Evolutionary conservation across 192 early-diverging fungal genomes (phyloP).

Genomic region (Backusella parvicylindrica): DNA sequence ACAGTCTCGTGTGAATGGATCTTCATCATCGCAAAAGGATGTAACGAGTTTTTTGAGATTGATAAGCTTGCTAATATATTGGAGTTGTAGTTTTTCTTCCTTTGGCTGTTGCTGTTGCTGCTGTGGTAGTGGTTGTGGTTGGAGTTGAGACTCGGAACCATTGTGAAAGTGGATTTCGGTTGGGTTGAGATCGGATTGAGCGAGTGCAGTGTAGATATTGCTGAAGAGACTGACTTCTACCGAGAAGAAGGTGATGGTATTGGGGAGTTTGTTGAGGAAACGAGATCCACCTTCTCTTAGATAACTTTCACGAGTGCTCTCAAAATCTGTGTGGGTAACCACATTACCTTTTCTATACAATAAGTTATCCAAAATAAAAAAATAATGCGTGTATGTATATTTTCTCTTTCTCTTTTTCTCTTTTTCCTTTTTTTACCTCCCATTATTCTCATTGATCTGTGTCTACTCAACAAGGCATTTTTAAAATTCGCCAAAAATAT

Average conservation of each 20-base stretch:
- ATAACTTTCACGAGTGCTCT: background rate
- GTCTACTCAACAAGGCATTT: background rate
- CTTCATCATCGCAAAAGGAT: background rate
- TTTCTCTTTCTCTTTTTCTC: background rate
- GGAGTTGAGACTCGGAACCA: background rate
- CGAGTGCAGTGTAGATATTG: background rate
- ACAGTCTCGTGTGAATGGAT: background rate
- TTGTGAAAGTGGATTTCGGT: background rate
- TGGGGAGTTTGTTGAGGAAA: background rate
- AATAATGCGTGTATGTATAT: too few species aligned
- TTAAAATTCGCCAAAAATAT: background rate
- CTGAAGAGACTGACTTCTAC: background rate
- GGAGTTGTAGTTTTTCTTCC: background rate
- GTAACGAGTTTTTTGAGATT: background rate
- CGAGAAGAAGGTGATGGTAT: background rate
- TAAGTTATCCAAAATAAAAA: too few species aligned
- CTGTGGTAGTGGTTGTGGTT: too few species aligned
- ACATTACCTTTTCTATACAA: too few species aligned
- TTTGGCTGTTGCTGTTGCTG: too few species aligned
- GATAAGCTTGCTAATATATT: background rate
- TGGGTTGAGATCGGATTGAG: background rate
- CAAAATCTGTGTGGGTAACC: background rate
- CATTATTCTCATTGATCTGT: background rate
- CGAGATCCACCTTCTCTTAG: background rate
- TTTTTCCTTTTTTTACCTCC: background rate